phyloP scores from a whole-genome alignment of 495 filamentous ascomycete species.

The Hypomontagnella monticulosa region DNA sequence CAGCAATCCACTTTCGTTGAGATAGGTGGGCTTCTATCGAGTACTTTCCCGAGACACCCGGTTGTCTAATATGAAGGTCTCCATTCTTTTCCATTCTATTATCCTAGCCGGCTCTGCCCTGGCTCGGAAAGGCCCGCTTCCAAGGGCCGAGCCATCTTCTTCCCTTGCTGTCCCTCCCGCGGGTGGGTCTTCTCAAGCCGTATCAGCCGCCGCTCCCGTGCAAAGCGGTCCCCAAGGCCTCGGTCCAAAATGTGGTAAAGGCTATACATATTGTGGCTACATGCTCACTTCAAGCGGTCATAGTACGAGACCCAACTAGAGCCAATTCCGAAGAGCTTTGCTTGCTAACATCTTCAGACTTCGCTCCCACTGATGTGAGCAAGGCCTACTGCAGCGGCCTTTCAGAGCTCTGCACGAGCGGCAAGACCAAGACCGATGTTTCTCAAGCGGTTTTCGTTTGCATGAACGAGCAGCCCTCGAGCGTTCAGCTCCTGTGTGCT shows the following conservation, averaged over 20 bases:
- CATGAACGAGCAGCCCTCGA: conserved; percentile 45
- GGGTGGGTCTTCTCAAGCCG: neutral
- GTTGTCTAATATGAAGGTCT: conserved; percentile 19
- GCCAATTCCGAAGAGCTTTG: neutral
- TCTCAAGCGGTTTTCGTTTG: conserved; percentile 55
- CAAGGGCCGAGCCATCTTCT: conserved; percentile 8
- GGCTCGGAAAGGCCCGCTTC: conserved; percentile 22
- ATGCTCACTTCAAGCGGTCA: conserved; percentile 52
- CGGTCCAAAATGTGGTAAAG: conserved; percentile 51
- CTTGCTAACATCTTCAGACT: conserved; percentile 42
- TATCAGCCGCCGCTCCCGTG: conserved; percentile 1
- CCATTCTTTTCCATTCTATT: conserved; percentile 10
- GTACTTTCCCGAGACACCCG: neutral
- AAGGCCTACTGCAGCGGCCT: conserved; percentile 53
- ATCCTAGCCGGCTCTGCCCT: conserved; percentile 28
- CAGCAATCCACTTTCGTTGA: neutral
- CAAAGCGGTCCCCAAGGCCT: conserved; percentile 19
- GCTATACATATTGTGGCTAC: conserved; percentile 58
- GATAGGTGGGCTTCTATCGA: conserved; percentile 3
- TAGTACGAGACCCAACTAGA: conserved; percentile 36
- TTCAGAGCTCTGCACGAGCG: conserved; percentile 49
- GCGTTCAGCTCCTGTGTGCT: conserved; percentile 51
- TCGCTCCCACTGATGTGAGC: conserved; percentile 50
- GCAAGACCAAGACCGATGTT: conserved; percentile 51
- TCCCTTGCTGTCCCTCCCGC: neutral